A percentile compares a stretch with the other conserved stretches of the same genome.
Evolutionary conservation across 208 protist species (phyloP).

Genomic region (Balamuthia mandrillaris): DNA sequence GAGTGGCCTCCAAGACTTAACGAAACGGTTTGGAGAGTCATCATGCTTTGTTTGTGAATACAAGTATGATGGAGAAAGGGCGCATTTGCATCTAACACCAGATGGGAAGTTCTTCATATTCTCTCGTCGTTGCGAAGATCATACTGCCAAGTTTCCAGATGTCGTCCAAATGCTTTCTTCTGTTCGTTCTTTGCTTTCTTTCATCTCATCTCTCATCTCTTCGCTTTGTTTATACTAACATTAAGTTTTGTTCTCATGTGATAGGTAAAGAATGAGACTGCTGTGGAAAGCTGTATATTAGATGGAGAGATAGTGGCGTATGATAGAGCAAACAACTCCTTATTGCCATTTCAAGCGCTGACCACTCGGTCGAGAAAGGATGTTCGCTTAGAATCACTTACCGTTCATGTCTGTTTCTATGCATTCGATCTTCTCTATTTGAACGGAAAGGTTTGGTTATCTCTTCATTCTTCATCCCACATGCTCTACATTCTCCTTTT

Average conservation of each 20-base stretch:
- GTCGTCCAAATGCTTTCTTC: constrained; percentile 82
- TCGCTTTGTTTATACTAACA: neutral
- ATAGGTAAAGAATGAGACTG: neutral
- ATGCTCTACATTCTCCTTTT: neutral
- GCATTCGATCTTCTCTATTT: constrained; percentile 98
- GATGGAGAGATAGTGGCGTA: constrained; percentile 97
- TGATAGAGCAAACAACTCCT: constrained; percentile 79
- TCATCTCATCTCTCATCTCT: constrained; percentile 44
- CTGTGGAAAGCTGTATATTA: constrained; percentile 88
- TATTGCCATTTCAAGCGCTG: constrained; percentile 92
- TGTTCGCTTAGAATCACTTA: constrained; percentile 84
- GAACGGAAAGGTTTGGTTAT: constrained; percentile 79
- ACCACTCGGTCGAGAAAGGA: constrained; percentile 75
- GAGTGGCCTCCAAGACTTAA: neutral
- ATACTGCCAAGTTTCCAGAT: constrained; percentile 97
- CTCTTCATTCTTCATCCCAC: too few species aligned
- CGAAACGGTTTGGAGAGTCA: neutral
- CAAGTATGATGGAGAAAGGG: constrained; percentile 15
- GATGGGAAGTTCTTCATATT: constrained; percentile 87
- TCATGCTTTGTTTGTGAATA: constrained; percentile 17
- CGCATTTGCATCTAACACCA: neutral
- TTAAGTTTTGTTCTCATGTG: constrained; percentile 14
- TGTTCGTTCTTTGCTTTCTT: neutral
- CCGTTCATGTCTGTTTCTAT: constrained; percentile 95
- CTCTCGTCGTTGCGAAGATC: constrained; percentile 95